Evolutionary conservation across 2,329 filamentous ascomycete genomes (phyloP), one percentile per base, ranked within the genome.

Genomic region (Beauveria sp.): DNA sequence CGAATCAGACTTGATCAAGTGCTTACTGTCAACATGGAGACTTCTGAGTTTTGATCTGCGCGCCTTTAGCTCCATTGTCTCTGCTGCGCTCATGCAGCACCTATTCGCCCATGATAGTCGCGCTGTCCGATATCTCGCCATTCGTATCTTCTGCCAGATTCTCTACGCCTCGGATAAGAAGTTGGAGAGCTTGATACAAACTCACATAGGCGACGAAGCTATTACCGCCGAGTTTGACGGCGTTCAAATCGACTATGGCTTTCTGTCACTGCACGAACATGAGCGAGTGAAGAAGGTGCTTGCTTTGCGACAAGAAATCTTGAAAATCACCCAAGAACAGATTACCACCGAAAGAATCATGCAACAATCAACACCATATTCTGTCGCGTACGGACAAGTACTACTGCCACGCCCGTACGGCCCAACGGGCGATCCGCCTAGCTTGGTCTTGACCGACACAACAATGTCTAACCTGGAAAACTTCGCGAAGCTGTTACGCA

Each of bases 121-220:
- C 62, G 76, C 83, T 18, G 83, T 96, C 56, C 85, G 89, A 74
- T 96, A 93, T 73, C 79, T 98, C 63, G 88, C 92, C 16, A 82
- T 96, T 61, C 85, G 91, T 65, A 85, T 93, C 63, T 89, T 96
- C 66, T 92, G 88, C 69, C 80, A 91, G 65, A 85, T 91, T 62
- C 84, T 96, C 67, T 86, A 86, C 68, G 89, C 89, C 34, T 88
- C 95, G 4, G 95, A 99, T 72, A 79, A 82, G 65, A 90, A 90
- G 64, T 81, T 89, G 53, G 88, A 96, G 69, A 78, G 83, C 54
- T 87, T 96, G 72, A 75, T 96, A 38, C 75, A 78, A 54, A 79
- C 83, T 68, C 81, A 92, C 72, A 77, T 93, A 60, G 86, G 84
- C 52, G 76, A 73, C 45, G 83, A 83, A 38, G 78, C 83, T 24